A percentile compares a stretch with the other conserved stretches of the same genome.
Evolutionary conservation across 768 basidiomycete species (phyloP).

Genomic region (Lanmaoa rubissima): DNA sequence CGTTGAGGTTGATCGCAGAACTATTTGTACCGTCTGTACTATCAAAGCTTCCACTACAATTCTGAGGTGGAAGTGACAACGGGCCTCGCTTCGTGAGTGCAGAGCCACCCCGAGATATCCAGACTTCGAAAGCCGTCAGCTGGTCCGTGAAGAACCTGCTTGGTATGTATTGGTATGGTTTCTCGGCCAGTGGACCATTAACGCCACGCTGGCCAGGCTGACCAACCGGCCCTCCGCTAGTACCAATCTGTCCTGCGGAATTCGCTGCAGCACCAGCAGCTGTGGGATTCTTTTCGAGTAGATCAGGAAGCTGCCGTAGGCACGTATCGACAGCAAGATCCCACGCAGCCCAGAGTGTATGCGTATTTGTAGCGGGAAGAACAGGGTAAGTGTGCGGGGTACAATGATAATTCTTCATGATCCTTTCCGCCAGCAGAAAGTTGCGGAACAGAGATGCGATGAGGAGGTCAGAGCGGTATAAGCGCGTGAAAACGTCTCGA

Average conservation of each 20-base stretch:
- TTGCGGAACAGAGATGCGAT: slow-evolving; percentile 97
- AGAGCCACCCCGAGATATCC: slow-evolving; percentile 93
- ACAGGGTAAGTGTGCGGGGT: slow-evolving; percentile 92
- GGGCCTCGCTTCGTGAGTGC: slow-evolving; percentile 78
- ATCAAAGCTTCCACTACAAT: slow-evolving; percentile 32
- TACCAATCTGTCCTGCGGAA: slow-evolving; percentile 14
- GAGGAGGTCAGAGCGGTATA: slow-evolving; percentile 93
- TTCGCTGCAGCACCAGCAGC: slow-evolving; percentile 20
- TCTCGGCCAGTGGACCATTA: slow-evolving; percentile 32
- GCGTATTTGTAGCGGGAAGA: slow-evolving; percentile 94
- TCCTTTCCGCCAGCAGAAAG: slow-evolving; percentile 93
- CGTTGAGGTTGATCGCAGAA: slow-evolving; percentile 18
- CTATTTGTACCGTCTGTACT: slow-evolving; percentile 17
- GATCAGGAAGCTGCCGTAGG: slow-evolving; percentile 86
- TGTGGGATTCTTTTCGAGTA: slow-evolving; percentile 49
- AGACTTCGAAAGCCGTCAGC: slow-evolving; percentile 95
- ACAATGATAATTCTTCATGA: slow-evolving; percentile 98
- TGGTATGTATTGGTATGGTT: slow-evolving; percentile 72
- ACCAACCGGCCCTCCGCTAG: slow-evolving; percentile 9
- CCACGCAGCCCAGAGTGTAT: slow-evolving; percentile 96
- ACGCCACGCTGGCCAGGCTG: slow-evolving; percentile 22
- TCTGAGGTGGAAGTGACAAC: slow-evolving; percentile 60
- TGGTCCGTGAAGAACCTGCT: slow-evolving; percentile 96
- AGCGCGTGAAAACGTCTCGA: slow-evolving; percentile 85
- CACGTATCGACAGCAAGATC: slow-evolving; percentile 95